Percentiles rank a stretch among this genome's conserved stretches.
Evolutionary conservation across 1,284 basidiomycete genomes (phyloP).

Genomic region (Megacollybia platyphylla): DNA sequence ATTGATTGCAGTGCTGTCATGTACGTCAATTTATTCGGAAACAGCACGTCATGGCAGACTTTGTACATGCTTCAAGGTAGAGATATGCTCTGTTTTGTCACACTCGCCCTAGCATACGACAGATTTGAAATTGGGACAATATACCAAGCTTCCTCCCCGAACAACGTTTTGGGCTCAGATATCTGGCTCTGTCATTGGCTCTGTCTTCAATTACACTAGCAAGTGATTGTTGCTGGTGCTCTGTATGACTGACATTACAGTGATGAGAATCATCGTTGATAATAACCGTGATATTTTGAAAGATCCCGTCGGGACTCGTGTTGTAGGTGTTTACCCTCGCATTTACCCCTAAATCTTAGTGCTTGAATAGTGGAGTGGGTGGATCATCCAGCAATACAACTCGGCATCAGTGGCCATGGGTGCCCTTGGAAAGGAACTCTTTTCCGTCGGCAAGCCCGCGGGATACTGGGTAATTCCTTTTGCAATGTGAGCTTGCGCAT

Average conservation of each 20-base stretch:
- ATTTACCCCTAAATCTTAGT: neutral
- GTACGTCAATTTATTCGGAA: constrained; percentile 41
- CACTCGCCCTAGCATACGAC: neutral
- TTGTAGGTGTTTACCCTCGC: constrained; percentile 15
- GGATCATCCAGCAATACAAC: constrained; percentile 39
- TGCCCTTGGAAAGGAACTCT: constrained; percentile 36
- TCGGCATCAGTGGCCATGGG: constrained; percentile 45
- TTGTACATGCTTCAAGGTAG: constrained; percentile 33
- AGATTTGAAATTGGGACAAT: constrained; percentile 34
- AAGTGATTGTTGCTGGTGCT: constrained; percentile 18
- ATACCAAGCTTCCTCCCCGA: constrained; percentile 37
- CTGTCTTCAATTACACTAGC: constrained; percentile 18
- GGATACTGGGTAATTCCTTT: constrained; percentile 36
- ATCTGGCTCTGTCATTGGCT: constrained; percentile 7
- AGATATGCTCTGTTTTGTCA: constrained; percentile 3
- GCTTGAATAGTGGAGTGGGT: constrained; percentile 30
- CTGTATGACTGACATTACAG: constrained; percentile 33
- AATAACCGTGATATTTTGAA: constrained; percentile 33
- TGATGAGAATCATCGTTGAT: constrained; percentile 37
- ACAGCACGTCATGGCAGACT: constrained; percentile 31
- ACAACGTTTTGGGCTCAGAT: constrained; percentile 36
- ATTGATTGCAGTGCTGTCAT: constrained; percentile 24
- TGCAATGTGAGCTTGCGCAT: constrained; percentile 17
- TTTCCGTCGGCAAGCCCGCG: constrained; percentile 25
- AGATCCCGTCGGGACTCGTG: constrained; percentile 33